Evolutionary conservation across 306 rosid species (phyloP).

Genomic region (Vachellia pachyceras): DNA sequence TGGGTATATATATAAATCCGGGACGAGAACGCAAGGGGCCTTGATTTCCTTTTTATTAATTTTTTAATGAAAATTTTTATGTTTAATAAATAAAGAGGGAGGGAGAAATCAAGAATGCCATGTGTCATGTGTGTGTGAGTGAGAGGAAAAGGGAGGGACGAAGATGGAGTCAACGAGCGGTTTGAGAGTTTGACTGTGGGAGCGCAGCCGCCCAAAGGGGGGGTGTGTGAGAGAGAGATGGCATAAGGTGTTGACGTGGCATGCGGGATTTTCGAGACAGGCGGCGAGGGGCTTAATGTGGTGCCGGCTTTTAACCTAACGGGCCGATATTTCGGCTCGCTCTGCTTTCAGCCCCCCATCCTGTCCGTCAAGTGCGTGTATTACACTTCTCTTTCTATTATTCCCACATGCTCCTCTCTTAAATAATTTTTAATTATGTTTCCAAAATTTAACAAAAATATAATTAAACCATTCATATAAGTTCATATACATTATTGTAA

Average conservation of each 20-base stretch:
- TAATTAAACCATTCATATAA: too few species aligned
- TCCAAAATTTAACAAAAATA: too few species aligned
- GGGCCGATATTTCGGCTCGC: constrained; percentile 39
- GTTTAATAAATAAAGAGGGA: background rate
- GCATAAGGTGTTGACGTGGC: constrained; percentile 53
- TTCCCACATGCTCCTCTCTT: too few species aligned
- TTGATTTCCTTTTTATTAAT: background rate
- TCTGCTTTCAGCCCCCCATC: too few species aligned
- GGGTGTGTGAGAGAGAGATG: constrained; percentile 28
- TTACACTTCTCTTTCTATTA: too few species aligned
- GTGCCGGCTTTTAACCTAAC: constrained; percentile 58
- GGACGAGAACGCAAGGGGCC: background rate
- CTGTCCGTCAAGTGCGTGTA: too few species aligned
- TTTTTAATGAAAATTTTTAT: background rate
- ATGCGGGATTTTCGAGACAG: constrained; percentile 58
- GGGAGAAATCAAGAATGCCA: background rate
- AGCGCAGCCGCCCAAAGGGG: constrained; percentile 58
- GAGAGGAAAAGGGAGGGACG: background rate
- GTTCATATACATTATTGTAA: too few species aligned
- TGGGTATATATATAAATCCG: constrained; percentile 37
- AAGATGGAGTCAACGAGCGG: constrained; percentile 43
- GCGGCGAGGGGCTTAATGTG: constrained; percentile 43
- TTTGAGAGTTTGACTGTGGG: constrained; percentile 42
- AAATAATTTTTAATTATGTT: too few species aligned
- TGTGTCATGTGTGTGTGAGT: background rate